Base-by-base conservation (phyloP, 768 basidiomycete genomes). In the Galerina marginata region DNA sequence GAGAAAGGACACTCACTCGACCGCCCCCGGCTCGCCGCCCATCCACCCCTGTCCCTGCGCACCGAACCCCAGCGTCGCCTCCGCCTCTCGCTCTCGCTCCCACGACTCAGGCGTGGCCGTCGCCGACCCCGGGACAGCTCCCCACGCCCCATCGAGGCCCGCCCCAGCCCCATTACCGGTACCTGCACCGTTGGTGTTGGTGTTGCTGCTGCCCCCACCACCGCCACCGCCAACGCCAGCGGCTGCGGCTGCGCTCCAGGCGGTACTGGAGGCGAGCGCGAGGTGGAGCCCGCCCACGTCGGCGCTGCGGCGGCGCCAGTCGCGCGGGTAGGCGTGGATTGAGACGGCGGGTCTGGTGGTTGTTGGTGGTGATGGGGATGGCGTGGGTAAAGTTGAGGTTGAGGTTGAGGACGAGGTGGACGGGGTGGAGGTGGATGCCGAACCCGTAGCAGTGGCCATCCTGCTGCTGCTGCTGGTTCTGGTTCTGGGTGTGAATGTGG, bases 211-310 rank as follows among this genome's bases (percentile, higher is more conserved):
- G 29, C 4, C 29, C 4, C 29, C 29, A 2, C 4, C 29, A 4
- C 29, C 29, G 29, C 4, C 29, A 4, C 29, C 29, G 7, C 29
- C 29, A 3, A 33, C 29, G 7, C 29, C 29, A 3, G 2, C 29
- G 20, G 20, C 20, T 1, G 20, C 20, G 7, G 29, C 29, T 7
- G 29, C 29, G 29, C 29, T 33, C 29, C 29, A 33, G 7, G 29
- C 56, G 2, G 83, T 85, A 48, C 73, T 77, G 64, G 84, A 85
- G 58, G 77, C 80, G 51, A 91, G 84, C 0, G 94, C 93, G 50
- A 94, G 87, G 58, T 89, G 86, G 59, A 98, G 83, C 36, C 95
- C 95, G 11, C 95, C 95, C 44, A 93, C 83, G 74, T 98, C 95
- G 57, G 95, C 93, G 71, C 92, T 95, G 48, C 92, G 79, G 54